These are phyloP conservation scores for Teunomyces kruisii DNA, from an alignment of 805 yeast genomes.

Conservation along the genomic window DNA sequence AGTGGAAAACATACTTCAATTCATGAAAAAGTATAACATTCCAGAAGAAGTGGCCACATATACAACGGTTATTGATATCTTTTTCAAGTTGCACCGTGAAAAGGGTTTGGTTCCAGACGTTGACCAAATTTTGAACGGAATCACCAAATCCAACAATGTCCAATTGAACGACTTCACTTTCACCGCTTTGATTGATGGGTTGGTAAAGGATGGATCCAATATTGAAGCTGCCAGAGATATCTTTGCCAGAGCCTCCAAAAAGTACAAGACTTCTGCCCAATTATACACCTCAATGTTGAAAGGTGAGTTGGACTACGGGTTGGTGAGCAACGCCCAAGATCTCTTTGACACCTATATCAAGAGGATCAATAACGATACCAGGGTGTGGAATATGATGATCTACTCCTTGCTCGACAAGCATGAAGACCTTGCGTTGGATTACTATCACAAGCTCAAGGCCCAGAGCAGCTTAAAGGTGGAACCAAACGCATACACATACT, in stretches of 20 bases:
- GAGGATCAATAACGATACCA: conserved; percentile 34
- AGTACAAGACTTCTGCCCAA: conserved; percentile 32
- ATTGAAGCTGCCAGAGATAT: conserved; percentile 52
- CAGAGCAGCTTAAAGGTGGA: conserved; percentile 16
- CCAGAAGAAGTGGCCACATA: conserved; percentile 63
- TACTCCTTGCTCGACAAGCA: conserved; percentile 25
- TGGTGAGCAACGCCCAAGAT: conserved; percentile 26
- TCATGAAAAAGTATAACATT: conserved; percentile 42
- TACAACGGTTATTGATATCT: conserved; percentile 55
- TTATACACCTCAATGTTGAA: conserved; percentile 48
- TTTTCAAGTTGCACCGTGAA: conserved; percentile 46
- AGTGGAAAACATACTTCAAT: conserved; percentile 44
- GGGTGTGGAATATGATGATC: conserved; percentile 44
- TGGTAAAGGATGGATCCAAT: conserved; percentile 48
- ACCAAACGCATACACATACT: conserved; percentile 54
- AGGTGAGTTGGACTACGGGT: conserved; percentile 46
- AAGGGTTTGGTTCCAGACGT: conserved; percentile 45
- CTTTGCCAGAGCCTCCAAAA: conserved; percentile 39
- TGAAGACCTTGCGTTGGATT: conserved; percentile 41
- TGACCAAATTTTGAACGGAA: conserved; percentile 38
- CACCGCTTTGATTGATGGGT: conserved; percentile 53
- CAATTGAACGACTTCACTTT: conserved; percentile 46
- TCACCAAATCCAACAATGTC: conserved; percentile 31
- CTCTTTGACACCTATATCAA: conserved; percentile 35
- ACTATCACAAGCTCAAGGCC: conserved; percentile 34